Conservation (phyloP, 2,329 filamentous ascomycete species). For the Diaporthe sp. region DNA sequence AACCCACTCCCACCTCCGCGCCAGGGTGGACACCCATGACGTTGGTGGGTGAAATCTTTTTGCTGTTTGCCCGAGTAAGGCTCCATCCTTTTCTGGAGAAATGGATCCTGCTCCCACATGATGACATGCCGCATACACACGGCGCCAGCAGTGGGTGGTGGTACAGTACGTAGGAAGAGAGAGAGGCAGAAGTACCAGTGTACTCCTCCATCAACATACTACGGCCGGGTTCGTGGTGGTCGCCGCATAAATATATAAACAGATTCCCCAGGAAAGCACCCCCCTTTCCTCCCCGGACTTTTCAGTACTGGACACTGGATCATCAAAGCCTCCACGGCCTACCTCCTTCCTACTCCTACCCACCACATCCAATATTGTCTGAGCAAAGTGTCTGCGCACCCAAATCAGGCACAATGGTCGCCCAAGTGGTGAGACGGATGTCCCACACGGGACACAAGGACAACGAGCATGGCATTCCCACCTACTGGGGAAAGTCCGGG, state of each 20-base stretch:
- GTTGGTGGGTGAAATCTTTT: conserved; percentile 42
- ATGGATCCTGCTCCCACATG: conserved; percentile 34
- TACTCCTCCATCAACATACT: conserved; percentile 5
- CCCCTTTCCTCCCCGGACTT: conserved; percentile 16
- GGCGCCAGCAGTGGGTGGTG: background rate
- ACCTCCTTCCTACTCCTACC: background rate
- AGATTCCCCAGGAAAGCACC: conserved; percentile 28
- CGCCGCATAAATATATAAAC: conserved; percentile 35
- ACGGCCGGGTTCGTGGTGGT: background rate
- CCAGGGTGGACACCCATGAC: conserved; percentile 39
- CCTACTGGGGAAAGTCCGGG: conserved; percentile 42
- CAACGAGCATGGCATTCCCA: conserved; percentile 41
- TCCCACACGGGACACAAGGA: conserved; percentile 42
- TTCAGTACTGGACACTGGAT: background rate
- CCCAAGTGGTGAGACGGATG: conserved; percentile 26
- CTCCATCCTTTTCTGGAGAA: conserved; percentile 38
- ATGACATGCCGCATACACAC: conserved; percentile 31
- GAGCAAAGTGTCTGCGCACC: conserved; percentile 15
- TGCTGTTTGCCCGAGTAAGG: conserved; percentile 38
- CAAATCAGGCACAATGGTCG: conserved; percentile 38
- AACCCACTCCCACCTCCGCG: conserved; percentile 39
- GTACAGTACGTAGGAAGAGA: background rate
- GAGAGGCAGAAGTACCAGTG: conserved; percentile 5
- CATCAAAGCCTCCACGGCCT: conserved; percentile 8
- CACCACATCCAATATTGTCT: background rate